A percentile compares a stretch with the other conserved stretches of the same genome.
Evolutionary conservation across 306 rosid species (phyloP).

Genomic region (Crotalaria pallida): DNA sequence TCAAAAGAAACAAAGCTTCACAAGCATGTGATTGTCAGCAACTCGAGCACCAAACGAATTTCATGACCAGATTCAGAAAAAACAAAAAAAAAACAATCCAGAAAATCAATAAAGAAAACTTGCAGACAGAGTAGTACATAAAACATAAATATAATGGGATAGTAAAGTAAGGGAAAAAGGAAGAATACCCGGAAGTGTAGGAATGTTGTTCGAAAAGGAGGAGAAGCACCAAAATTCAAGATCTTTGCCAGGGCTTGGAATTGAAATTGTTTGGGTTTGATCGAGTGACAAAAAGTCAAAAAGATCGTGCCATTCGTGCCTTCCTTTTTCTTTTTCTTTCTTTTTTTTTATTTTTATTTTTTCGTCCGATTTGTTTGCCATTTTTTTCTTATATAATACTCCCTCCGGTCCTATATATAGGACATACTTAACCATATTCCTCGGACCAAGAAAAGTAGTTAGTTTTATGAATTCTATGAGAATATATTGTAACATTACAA

Average conservation of each 20-base stretch:
- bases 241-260: conserved; percentile 19
- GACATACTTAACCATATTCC: no score
- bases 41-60: not conserved
- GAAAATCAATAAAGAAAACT: not conserved
- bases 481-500: no score
- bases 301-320: not conserved
- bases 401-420: no score
- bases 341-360: no score
- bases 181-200: conserved; percentile 15
- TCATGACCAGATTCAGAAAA: conserved; percentile 2
- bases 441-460: no score
- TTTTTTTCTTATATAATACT: no score
- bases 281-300: not conserved
- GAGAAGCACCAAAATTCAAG: conserved; percentile 4
- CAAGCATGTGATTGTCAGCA: not conserved
- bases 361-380: no score
- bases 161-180: not conserved
- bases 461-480: no score
- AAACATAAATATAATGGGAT: not conserved
- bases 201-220: not conserved
- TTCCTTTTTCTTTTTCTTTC: no score
- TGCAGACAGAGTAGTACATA: not conserved
- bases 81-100: not conserved
- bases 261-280: not conserved
- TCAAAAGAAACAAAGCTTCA: not conserved